Evolutionary conservation across 805 yeast species (phyloP), one percentile per base, ranked within the genome.

Genomic region (Phaffomyces opuntiae): DNA sequence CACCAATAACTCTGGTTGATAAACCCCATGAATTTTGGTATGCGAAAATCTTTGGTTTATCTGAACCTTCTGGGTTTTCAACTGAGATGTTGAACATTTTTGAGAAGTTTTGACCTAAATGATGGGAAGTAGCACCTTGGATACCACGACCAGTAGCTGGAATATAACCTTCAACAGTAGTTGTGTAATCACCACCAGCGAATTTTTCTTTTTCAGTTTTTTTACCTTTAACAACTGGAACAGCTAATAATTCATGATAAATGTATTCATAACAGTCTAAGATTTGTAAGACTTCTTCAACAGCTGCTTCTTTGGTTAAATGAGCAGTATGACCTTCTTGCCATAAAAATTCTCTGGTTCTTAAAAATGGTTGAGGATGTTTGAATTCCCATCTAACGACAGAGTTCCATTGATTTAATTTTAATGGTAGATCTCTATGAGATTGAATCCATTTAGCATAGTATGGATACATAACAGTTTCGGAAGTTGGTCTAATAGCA

Each of bases 301-400:
- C 75, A 31, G 99, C 96, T 50, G 78, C 93, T 50, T 81, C 87
- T 53, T 73, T 68, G 46, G 95, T 85, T 62, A 95, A 77, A 67
- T 87, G 96, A 45, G 96, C 99, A 42, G 99, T 93, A 74, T 93
- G 99, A 59, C 99, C 99, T 73, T 93, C 99, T 73, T 93, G 99
- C 99, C 99, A 93, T 68, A 93, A 75, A 72, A 93, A 93, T 72
- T 93, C 99, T 73, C 99, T 85, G 13, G 99, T 95, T 78, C 99
- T 86, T 64, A 93, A 73, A 70, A 93, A 93, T 42, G 99, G 99
- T 73, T 93, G 99, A 48, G 99, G 99, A 69, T 93, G 98, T 75
- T 93, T 93, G 74, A 93, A 93, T 72, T 93, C 99, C 99, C 99
- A 93, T 75, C 99, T 85, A 42, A 93, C 99, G 39, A 93, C 99